Evolutionary conservation across 2,329 filamentous ascomycete species (phyloP).

Genomic region (Chrysoporthe austroafricana): DNA sequence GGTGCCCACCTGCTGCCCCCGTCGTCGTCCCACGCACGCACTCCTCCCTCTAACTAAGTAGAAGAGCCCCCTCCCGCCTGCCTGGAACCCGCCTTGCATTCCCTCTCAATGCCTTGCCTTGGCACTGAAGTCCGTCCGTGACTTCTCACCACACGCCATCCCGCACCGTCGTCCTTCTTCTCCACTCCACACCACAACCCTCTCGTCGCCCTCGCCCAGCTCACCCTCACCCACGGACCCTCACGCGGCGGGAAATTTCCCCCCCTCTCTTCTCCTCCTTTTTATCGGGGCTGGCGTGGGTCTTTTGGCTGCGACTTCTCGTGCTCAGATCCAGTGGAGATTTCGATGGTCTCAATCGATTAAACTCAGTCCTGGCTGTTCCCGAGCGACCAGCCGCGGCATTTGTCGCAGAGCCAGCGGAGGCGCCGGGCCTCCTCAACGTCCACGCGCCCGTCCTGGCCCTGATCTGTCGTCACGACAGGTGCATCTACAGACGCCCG

Average conservation of each 20-base stretch:
- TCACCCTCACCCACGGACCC: background rate
- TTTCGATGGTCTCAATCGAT: constrained; percentile 11
- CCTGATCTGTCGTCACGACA: background rate
- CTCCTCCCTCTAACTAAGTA: background rate
- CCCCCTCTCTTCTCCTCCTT: background rate
- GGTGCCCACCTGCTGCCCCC: background rate
- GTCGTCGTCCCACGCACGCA: background rate
- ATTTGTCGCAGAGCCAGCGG: constrained; percentile 15
- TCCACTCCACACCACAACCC: constrained; percentile 11
- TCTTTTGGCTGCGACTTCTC: constrained; percentile 1
- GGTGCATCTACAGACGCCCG: background rate
- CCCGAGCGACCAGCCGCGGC: constrained; percentile 18
- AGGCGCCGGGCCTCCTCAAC: background rate
- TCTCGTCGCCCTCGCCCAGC: background rate
- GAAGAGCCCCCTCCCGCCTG: background rate
- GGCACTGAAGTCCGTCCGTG: constrained; percentile 1
- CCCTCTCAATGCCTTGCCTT: constrained; percentile 10
- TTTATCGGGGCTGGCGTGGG: background rate
- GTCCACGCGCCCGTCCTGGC: background rate
- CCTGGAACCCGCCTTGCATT: constrained; percentile 11
- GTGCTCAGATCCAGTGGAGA: constrained; percentile 1
- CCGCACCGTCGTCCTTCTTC: constrained; percentile 4
- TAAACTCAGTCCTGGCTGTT: constrained; percentile 15
- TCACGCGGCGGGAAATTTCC: background rate
- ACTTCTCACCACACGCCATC: background rate